Evolutionary conservation across 1,284 basidiomycete species (phyloP).

Genomic region (Pholiota adiposa): DNA sequence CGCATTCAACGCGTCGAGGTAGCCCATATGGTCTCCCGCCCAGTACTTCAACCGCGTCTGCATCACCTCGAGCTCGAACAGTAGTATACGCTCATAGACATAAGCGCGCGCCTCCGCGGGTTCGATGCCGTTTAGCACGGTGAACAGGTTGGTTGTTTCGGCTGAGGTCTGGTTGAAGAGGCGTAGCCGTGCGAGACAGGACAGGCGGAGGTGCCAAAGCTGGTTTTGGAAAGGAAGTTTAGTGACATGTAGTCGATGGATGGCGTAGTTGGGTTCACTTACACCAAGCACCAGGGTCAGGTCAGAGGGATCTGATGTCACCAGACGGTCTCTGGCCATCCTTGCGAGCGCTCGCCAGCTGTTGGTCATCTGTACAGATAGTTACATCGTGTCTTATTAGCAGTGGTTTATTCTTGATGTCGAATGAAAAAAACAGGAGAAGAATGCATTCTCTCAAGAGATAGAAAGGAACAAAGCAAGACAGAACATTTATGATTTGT

Average conservation of each 20-base stretch:
- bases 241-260: neutral
- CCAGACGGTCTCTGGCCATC: slow-evolving; percentile 78
- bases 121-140: slow-evolving; percentile 64
- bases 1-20: slow-evolving; percentile 76
- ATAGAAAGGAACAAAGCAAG: neutral
- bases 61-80: slow-evolving; percentile 83
- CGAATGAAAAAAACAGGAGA: no score
- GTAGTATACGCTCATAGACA: slow-evolving; percentile 64
- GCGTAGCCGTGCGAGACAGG: slow-evolving; percentile 75
- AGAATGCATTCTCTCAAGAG: no score
- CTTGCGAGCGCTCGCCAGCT: slow-evolving; percentile 81
- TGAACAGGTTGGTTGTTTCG: slow-evolving; percentile 80
- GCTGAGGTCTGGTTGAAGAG: slow-evolving; percentile 82
- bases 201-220: slow-evolving; percentile 84
- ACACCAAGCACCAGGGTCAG: slow-evolving; percentile 68
- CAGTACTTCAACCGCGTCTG: slow-evolving; percentile 72
- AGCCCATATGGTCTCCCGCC: slow-evolving; percentile 74
- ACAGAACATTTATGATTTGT: slow-evolving; percentile 18
- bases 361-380: slow-evolving; percentile 74
- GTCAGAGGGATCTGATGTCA: slow-evolving; percentile 69
- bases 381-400: no score
- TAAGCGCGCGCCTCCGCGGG: slow-evolving; percentile 51
- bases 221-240: slow-evolving; percentile 29
- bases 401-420: no score
- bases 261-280: slow-evolving; percentile 18